phyloP scores from a whole-genome alignment of 805 yeast species.

The Lachancea waltii region DNA sequence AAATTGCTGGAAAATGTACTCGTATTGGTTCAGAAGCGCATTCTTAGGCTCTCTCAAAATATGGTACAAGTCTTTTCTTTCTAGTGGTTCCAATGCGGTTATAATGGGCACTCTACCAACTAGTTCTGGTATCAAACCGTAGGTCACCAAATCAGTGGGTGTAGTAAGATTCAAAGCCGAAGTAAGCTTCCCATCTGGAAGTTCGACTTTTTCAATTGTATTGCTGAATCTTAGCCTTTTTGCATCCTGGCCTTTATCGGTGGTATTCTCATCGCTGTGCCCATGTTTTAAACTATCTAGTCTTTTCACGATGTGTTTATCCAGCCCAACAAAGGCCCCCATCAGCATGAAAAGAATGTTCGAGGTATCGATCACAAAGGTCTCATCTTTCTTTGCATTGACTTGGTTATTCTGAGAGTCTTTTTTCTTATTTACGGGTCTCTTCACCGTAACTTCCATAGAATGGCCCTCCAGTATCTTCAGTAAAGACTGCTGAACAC shows the following conservation, averaged over 20 bases:
- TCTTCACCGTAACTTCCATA: constrained; percentile 42
- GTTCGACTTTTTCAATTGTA: constrained; percentile 32
- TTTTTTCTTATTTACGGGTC: constrained; percentile 31
- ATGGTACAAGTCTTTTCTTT: constrained; percentile 40
- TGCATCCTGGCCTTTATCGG: constrained; percentile 10
- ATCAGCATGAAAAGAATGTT: constrained; percentile 49
- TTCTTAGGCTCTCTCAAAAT: constrained; percentile 51
- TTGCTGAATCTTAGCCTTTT: constrained; percentile 20
- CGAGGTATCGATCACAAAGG: constrained; percentile 46
- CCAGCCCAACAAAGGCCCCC: constrained; percentile 61
- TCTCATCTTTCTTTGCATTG: constrained; percentile 35
- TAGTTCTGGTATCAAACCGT: constrained; percentile 54
- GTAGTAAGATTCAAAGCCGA: constrained; percentile 42
- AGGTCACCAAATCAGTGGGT: constrained; percentile 45
- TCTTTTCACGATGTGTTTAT: constrained; percentile 40
- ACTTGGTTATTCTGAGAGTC: constrained; percentile 29
- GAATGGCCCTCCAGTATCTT: constrained; percentile 53
- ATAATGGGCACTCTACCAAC: constrained; percentile 54
- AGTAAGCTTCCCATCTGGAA: constrained; percentile 34
- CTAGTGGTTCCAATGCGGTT: constrained; percentile 42
- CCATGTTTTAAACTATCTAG: constrained; percentile 25
- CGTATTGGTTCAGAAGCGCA: constrained; percentile 47
- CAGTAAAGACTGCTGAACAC: constrained; percentile 54
- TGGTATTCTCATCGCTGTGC: not conserved
- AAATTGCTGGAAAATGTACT: constrained; percentile 45